Evolutionary conservation across 139 green algal genomes (phyloP).

Genomic region (Coelastrella sp.): DNA sequence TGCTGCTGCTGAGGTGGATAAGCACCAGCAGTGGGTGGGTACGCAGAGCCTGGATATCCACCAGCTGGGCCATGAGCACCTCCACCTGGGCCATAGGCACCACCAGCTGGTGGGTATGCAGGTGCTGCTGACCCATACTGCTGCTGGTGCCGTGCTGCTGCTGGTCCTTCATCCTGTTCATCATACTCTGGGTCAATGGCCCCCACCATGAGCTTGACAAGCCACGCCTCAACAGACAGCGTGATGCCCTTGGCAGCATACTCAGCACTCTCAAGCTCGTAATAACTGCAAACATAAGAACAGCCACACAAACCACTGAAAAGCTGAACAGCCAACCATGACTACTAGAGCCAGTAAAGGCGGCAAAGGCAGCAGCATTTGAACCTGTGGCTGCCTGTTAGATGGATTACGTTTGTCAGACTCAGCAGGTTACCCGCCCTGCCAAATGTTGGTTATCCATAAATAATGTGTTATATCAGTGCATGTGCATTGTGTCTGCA

Average conservation of each 20-base stretch:
- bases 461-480: background rate
- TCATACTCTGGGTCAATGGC: conserved; percentile 47
- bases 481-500: background rate
- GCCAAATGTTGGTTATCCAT: too few relatives aligned
- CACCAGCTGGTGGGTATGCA: background rate
- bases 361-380: too few relatives aligned
- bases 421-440: too few relatives aligned
- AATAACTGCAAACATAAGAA: conserved; percentile 26
- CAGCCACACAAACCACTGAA: background rate
- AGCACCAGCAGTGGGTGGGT: conserved; percentile 1
- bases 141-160: background rate
- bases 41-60: background rate
- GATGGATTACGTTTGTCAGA: too few relatives aligned
- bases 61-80: background rate
- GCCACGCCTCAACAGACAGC: conserved; percentile 40
- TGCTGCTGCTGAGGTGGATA: conserved; percentile 24
- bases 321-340: background rate
- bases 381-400: too few relatives aligned
- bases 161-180: conserved; percentile 37
- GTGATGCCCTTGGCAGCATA: conserved; percentile 41
- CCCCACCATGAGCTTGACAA: conserved; percentile 49
- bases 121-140: background rate
- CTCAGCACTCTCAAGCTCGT: conserved; percentile 42
- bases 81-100: background rate
- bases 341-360: too few relatives aligned